Evolutionary conservation across 2,329 filamentous ascomycete genomes (phyloP).

Genomic region (Gnomoniopsis sp.): DNA sequence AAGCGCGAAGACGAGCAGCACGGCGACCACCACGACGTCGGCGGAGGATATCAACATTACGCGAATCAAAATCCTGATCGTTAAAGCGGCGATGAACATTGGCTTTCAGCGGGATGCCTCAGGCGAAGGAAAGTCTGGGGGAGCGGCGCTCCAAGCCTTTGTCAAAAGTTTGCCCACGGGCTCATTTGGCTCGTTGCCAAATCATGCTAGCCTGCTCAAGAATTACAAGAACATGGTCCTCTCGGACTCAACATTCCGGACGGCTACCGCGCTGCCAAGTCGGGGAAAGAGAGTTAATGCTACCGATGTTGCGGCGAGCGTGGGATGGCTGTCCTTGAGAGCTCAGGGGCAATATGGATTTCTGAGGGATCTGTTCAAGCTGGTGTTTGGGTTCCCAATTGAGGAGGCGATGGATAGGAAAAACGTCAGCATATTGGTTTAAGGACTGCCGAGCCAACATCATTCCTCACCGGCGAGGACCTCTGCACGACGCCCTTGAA

Average conservation of each 20-base stretch:
- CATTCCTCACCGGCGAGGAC: not conserved
- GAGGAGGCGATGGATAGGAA: slow-evolving; percentile 73
- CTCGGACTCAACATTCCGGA: slow-evolving; percentile 65
- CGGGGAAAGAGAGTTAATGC: slow-evolving; percentile 60
- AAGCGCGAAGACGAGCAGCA: slow-evolving; percentile 63
- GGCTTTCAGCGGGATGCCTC: slow-evolving; percentile 66
- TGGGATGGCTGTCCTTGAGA: slow-evolving; percentile 69
- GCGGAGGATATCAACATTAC: slow-evolving; percentile 74
- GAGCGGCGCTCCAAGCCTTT: slow-evolving; percentile 65
- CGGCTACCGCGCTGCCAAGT: slow-evolving; percentile 49
- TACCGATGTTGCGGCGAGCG: slow-evolving; percentile 75
- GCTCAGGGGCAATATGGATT: slow-evolving; percentile 68
- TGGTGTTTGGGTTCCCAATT: slow-evolving; percentile 80
- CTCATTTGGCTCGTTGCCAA: slow-evolving; percentile 71
- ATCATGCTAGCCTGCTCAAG: slow-evolving; percentile 69
- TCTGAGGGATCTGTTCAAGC: slow-evolving; percentile 74
- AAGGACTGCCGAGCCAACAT: slow-evolving; percentile 8
- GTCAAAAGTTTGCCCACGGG: slow-evolving; percentile 72
- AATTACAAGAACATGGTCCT: slow-evolving; percentile 79
- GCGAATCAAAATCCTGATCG: slow-evolving; percentile 72
- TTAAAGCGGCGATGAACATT: slow-evolving; percentile 82
- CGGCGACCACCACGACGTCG: slow-evolving; percentile 65
- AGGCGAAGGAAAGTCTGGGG: slow-evolving; percentile 33
- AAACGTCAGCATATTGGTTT: slow-evolving; percentile 59
- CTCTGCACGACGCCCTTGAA: not conserved